Percentiles rank a stretch among this genome's conserved stretches.
Evolutionary conservation across 225 moss, liverwort and hornwort genomes (phyloP).

Genomic region (Physcomitrium patens): DNA sequence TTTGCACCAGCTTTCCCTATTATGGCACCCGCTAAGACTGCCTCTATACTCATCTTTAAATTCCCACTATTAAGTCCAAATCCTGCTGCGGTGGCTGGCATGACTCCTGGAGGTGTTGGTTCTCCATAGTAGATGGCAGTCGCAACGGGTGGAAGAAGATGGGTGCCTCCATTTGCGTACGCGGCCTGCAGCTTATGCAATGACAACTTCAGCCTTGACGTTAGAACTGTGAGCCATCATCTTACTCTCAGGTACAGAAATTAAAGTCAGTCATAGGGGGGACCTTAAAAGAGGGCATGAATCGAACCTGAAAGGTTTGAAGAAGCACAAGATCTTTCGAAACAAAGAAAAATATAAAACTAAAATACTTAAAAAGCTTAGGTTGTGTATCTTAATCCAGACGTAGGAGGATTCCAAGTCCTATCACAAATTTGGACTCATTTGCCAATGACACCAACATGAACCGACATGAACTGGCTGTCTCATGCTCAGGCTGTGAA

Average conservation of each 20-base stretch:
- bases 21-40: slow-evolving; percentile 85
- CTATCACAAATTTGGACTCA: neutral
- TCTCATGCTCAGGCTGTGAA: neutral
- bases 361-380: neutral
- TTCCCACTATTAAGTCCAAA: slow-evolving; percentile 64
- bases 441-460: neutral
- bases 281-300: no score
- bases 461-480: neutral
- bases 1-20: slow-evolving; percentile 96
- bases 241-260: neutral
- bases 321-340: neutral
- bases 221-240: neutral
- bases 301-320: neutral
- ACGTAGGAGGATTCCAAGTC: neutral
- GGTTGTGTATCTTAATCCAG: neutral
- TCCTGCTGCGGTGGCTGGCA: slow-evolving; percentile 48
- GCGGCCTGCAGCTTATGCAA: slow-evolving; percentile 26
- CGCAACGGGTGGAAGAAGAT: slow-evolving; percentile 71
- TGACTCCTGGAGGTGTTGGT: slow-evolving; percentile 84
- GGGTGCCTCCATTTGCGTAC: slow-evolving; percentile 45
- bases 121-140: slow-evolving; percentile 90
- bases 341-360: no score
- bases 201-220: neutral
- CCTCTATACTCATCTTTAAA: slow-evolving; percentile 94
- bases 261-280: no score